Base-by-base conservation (phyloP, 805 yeast genomes). In the Ogataea angusta region DNA sequence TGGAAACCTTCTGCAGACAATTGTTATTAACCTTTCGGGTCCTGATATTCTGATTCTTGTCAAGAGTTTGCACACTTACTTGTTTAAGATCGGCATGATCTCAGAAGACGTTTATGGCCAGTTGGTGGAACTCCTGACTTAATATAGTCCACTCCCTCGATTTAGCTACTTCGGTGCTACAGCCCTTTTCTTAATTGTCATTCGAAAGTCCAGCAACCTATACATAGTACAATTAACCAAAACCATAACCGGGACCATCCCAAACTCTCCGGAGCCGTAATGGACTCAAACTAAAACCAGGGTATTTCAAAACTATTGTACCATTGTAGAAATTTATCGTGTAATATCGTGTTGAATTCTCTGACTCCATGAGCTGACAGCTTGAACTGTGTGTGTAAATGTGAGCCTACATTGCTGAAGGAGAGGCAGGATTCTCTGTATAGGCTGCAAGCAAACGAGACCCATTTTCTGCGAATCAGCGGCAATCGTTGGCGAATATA, bases 1-100 rank as follows among this genome's bases (percentile, higher is more conserved):
- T 40, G 91, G 88, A 25, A 73, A 82, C 10, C 66, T 93, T 18
- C 64, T 91, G 45, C 95, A 91, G 53, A 67, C 82, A 31, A 82
- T 88, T 18, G 75, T 88, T 29, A 76, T 83, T 53, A 84, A 85
- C 55, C 69, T 89, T 51, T 70, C 78, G 24, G 72, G 75, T 17
- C 76, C 72, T 17, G 88, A 89, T 57, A 80, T 87, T 34, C 40
- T 81, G 34, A 75, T 76, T 48, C 69, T 89, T 51, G 70, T 84
- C 29, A 68, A 71, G 40, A 72, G 82, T 36, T 70, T 89, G 48
- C 68, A 75, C 51, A 70, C 69, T 45, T 82, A 79, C 57, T 66
- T 82, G 52, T 53, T 49, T 51, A 71, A 69, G 48, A 55, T 63
- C 32, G 74, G 76, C 12, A 43, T 62, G n/a, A 48, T 74, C 15